Evolutionary conservation across 2,329 filamentous ascomycete species (phyloP).

Genomic region (Byssothecium circinans): DNA sequence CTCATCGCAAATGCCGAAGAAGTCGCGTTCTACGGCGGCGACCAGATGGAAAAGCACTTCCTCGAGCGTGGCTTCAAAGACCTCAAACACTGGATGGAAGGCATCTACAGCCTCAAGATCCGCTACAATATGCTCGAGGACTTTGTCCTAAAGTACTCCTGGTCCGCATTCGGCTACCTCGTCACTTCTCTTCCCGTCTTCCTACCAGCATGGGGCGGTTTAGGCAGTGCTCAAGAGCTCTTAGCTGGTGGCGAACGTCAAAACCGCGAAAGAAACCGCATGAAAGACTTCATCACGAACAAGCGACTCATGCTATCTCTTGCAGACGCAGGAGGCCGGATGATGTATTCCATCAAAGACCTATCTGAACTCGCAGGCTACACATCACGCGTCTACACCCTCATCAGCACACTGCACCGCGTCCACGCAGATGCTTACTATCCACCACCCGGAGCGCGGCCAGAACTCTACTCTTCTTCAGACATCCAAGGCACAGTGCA

Average conservation of each 20-base stretch:
- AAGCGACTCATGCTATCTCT: slow-evolving; percentile 97
- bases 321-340: slow-evolving; percentile 90
- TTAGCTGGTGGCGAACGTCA: slow-evolving; percentile 48
- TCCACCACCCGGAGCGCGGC: slow-evolving; percentile 63
- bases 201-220: slow-evolving; percentile 87
- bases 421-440: slow-evolving; percentile 91
- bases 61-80: slow-evolving; percentile 90
- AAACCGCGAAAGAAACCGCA: slow-evolving; percentile 76
- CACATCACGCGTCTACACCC: slow-evolving; percentile 91
- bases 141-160: slow-evolving; percentile 96
- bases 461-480: slow-evolving; percentile 84
- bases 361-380: slow-evolving; percentile 93
- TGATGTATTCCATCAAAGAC: slow-evolving; percentile 99
- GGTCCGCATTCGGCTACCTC: slow-evolving; percentile 96
- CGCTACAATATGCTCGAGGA: slow-evolving; percentile 99
- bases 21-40: slow-evolving; percentile 94
- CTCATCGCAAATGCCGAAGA: slow-evolving; percentile 97
- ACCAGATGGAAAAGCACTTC: slow-evolving; percentile 91
- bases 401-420: slow-evolving; percentile 91
- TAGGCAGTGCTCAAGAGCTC: slow-evolving; percentile 73
- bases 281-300: slow-evolving; percentile 99
- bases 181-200: slow-evolving; percentile 92
- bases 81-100: slow-evolving; percentile 95
- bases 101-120: slow-evolving; percentile 96
- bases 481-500: slow-evolving; percentile 94